Evolutionary conservation across 1,139 yeast genomes (phyloP).

Genomic region (Taiozyma sp.): DNA sequence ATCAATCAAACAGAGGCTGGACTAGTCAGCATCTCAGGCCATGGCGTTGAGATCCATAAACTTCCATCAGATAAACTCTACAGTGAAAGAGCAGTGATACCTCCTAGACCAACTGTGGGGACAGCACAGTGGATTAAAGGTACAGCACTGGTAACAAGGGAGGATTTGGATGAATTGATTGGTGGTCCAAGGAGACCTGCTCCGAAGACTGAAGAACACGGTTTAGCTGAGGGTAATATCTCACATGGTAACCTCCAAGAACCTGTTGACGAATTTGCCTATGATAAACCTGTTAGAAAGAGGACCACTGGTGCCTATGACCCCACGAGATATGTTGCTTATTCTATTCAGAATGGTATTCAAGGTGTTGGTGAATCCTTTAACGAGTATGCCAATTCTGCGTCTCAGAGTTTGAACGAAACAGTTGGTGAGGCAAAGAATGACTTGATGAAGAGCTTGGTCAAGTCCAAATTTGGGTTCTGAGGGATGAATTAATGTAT

Average conservation of each 20-base stretch:
- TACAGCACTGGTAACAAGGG: slow-evolving; percentile 48
- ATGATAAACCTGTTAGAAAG: slow-evolving; percentile 45
- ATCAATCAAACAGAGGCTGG: slow-evolving; percentile 53
- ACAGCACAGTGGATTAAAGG: slow-evolving; percentile 89
- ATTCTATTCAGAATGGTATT: slow-evolving; percentile 45
- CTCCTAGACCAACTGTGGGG: slow-evolving; percentile 75
- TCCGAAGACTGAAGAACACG: slow-evolving; percentile 50
- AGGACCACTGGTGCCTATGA: slow-evolving; percentile 31
- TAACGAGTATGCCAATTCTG: slow-evolving; percentile 51
- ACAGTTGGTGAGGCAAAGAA: slow-evolving; percentile 45
- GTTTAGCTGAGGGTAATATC: slow-evolving; percentile 50
- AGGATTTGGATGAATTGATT: slow-evolving; percentile 53
- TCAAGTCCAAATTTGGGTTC: slow-evolving; percentile 50
- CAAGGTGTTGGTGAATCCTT: slow-evolving; percentile 50
- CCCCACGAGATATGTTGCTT: slow-evolving; percentile 36
- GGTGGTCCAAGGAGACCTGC: slow-evolving; percentile 57
- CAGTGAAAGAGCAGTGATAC: slow-evolving; percentile 55
- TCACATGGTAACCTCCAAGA: slow-evolving; percentile 3
- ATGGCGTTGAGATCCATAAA: slow-evolving; percentile 27
- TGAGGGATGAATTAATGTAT: slow-evolving; percentile 16
- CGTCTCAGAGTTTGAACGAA: slow-evolving; percentile 51
- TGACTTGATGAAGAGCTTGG: slow-evolving; percentile 45
- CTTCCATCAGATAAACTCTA: slow-evolving; percentile 43
- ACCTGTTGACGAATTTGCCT: slow-evolving; percentile 31
- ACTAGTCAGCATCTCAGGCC: slow-evolving; percentile 38